These are phyloP conservation scores for Lotus japonicus DNA, from an alignment of 306 rosid species.

Conservation along the genomic window DNA sequence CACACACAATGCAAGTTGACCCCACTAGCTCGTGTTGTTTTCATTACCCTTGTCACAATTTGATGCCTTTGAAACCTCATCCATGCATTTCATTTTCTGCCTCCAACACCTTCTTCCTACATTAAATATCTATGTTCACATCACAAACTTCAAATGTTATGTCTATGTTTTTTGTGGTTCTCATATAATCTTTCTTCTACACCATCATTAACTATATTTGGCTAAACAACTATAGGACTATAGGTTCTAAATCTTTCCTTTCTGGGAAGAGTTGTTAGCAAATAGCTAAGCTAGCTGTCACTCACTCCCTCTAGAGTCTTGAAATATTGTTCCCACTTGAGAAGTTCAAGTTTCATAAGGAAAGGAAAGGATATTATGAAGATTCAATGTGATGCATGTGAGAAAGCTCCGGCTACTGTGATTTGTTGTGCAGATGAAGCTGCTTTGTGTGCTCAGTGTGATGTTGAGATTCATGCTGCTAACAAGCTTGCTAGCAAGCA, in stretches of 20 bases:
- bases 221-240: too few relatives aligned
- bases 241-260: background rate
- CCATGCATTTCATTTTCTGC: conserved; percentile 18
- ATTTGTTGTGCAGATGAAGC: conserved; percentile 99
- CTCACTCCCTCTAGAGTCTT: too few relatives aligned
- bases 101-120: background rate
- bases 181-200: background rate
- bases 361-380: conserved; percentile 44
- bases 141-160: background rate
- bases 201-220: too few relatives aligned
- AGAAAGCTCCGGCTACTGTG: conserved; percentile 82
- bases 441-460: conserved; percentile 85
- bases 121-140: background rate
- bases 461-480: conserved; percentile 92
- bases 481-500: conserved; percentile 97
- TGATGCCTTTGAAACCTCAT: conserved; percentile 22
- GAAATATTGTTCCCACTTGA: too few relatives aligned
- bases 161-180: background rate
- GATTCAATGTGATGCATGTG: conserved; percentile 96
- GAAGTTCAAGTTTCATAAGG: background rate
- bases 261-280: too few relatives aligned
- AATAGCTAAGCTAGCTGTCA: too few relatives aligned
- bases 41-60: background rate
- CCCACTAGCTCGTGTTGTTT: conserved; percentile 7
- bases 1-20: conserved; percentile 3